Percentiles rank a stretch among this genome's conserved stretches.
phyloP scores from a whole-genome alignment of 164 flowering plant species.

The Cinnamomum chago region DNA sequence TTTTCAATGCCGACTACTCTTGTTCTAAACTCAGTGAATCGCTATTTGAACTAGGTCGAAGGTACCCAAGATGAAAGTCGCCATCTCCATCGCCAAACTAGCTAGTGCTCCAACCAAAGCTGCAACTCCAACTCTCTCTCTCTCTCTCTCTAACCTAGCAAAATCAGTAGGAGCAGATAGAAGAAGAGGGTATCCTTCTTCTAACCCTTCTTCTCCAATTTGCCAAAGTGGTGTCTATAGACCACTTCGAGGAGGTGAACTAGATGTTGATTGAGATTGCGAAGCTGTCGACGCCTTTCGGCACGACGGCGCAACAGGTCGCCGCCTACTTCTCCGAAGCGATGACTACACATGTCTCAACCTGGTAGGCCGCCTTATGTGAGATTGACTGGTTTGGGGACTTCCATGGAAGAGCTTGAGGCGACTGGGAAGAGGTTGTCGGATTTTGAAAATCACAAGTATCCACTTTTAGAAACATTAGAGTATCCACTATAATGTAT shows the following conservation, averaged over 20 bases:
- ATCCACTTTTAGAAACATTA: too few relatives aligned
- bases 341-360: conserved; percentile 80
- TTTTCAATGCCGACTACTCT: background rate
- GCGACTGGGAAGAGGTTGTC: conserved; percentile 89
- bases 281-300: conserved; percentile 79
- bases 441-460: too few relatives aligned
- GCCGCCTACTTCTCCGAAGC: conserved; percentile 98
- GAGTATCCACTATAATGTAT: too few relatives aligned
- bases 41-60: conserved; percentile 29
- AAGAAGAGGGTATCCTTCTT: conserved; percentile 87
- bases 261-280: conserved; percentile 75
- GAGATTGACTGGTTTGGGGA: conserved; percentile 80
- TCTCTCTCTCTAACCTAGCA: conserved; percentile 18
- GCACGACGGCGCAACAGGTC: conserved; percentile 90
- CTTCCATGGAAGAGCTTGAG: conserved; percentile 69
- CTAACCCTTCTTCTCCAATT: conserved; percentile 82
- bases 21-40: conserved; percentile 1
- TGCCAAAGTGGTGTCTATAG: conserved; percentile 83
- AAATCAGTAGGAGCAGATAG: conserved; percentile 33
- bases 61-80: conserved; percentile 7
- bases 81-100: background rate
- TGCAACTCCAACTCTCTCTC: conserved; percentile 2
- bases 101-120: conserved; percentile 1
- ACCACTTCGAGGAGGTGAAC: conserved; percentile 73
- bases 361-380: conserved; percentile 88